Evolutionary conservation across 2,329 filamentous ascomycete species (phyloP), one percentile per base, ranked within the genome.

Genomic region (Sclerotinia minor): DNA sequence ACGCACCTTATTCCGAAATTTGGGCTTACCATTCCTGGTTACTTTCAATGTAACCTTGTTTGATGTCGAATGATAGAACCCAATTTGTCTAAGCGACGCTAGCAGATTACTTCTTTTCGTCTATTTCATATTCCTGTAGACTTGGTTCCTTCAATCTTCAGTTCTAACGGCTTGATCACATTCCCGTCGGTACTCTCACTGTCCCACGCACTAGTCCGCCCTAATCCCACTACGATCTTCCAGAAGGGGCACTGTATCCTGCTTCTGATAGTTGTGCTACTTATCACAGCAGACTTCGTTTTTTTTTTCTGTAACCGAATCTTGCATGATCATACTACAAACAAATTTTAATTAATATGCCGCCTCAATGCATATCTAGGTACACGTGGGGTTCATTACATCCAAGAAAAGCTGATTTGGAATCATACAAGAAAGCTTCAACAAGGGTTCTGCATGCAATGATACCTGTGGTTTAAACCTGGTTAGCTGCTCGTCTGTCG

Each of bases 241-340:
- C 58, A 53, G 57, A 61, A 52, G 26, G 45, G 45, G 45, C 61
- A 61, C 55, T 45, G 35, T 60, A 47, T 61, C 26, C 57, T 67
- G 47, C 45, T 29, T 29, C n/a, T 17, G 32, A 45, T 50, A 29
- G 60, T 59, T 49, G 44, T 53, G 58, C 21, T 35, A 52, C 65
- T 52, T 61, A 49, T 29, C 41, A 44, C 44, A n/a, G 32, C 55
- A 60, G 41, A 60, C 54, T 55, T 66, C 64, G 65, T 63, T 67
- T 61, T 29, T 61, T 29, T 29, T 53, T 58, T 41, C 63, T 65
- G 35, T 32, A 67, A 24, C 47, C 47, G 65, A 67, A 63, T 67
- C 65, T 61, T 67, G 65, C 55, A 67, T 61, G 53, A 67, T 63
- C 55, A 67, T 50, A 26, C 55, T 44, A 54, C 45, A 63, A 64